Conservation (phyloP, 805 yeast species). For the Ogataea pilisensis region DNA sequence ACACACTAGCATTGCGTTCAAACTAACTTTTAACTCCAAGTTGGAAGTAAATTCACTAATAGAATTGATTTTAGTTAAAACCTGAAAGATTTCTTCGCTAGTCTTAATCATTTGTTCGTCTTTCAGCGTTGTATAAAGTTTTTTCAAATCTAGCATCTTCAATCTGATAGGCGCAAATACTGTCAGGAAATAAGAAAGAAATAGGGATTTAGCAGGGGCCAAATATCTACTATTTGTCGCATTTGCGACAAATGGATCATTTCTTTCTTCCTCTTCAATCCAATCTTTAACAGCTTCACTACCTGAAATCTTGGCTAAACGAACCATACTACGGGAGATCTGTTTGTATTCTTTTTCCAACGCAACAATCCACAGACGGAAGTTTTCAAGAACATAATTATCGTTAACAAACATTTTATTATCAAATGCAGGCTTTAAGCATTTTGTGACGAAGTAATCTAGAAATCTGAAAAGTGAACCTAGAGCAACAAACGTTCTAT, state of each 20-base stretch:
- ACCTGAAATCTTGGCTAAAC: constrained; percentile 25
- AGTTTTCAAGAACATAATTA: constrained; percentile 19
- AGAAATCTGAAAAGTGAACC: constrained; percentile 22
- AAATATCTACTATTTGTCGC: constrained; percentile 23
- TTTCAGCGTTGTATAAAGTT: constrained; percentile 19
- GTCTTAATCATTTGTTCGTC: constrained; percentile 10
- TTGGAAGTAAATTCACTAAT: constrained; percentile 30
- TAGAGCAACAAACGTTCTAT: constrained; percentile 27
- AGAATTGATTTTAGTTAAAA: constrained; percentile 21
- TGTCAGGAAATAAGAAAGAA: constrained; percentile 28
- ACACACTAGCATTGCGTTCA: constrained; percentile 29
- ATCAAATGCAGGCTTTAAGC: constrained; percentile 28
- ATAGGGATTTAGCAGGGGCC: constrained; percentile 26
- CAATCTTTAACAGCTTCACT: constrained; percentile 24
- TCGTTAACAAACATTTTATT: constrained; percentile 27
- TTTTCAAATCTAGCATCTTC: constrained; percentile 21
- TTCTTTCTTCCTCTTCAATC: constrained; percentile 17
- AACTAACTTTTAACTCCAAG: constrained; percentile 27
- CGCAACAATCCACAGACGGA: constrained; percentile 25
- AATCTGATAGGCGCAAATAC: constrained; percentile 28
- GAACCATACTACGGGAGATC: constrained; percentile 28
- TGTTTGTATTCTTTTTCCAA: constrained; percentile 24
- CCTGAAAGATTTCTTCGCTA: constrained; percentile 16
- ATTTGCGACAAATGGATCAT: constrained; percentile 16
- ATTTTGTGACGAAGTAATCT: constrained; percentile 21